Evolutionary conservation across 805 yeast genomes (phyloP), one percentile per base, ranked within the genome.

Genomic region (Candida nitratophila): DNA sequence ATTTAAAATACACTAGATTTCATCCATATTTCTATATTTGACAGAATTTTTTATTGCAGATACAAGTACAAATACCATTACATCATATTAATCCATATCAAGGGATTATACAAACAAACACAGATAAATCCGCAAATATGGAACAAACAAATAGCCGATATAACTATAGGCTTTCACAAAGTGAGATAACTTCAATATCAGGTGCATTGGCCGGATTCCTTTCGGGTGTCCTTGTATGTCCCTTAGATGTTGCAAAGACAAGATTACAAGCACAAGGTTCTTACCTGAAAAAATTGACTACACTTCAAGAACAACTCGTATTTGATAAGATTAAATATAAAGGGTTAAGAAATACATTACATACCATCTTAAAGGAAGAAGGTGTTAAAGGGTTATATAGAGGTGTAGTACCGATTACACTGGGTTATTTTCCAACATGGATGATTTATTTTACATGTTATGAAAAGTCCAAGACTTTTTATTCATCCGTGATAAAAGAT

Each of bases 371-470:
- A 46, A 61, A 64, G 33, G 91, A 89, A 44, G 97, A 90, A 65
- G 96, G 97, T 10, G 54, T 79, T 1, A 64, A 77, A 35, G 98
- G 98, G 0, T 69, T 93, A 14, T 93, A 93, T 60, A 70, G 96
- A 48, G 99, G 99, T 4, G 66, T 93, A 21, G 83, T 83, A 2
- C 98, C 99, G n/a, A 88, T 91, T 34, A 76, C 91, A 1, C 64
- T 91, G 41, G 99, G 99, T 0, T 93, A 93, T 63, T 80, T 93
- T 54, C 99, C 99, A 15, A 88, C 97, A 0, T 93, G 99, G 99
- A 89, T 89, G 73, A 86, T 93, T 39, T 93, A 93, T 61, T 93
- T 93, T 65, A 76, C 91, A 8, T 85, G 89, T 29, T 93, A 93
- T 62, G 98, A 91, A 58, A 68, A 74, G 44, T 81, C 89, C 24